Conservation (phyloP, 179 eudicot genomes). For the Drosera spatulata region DNA sequence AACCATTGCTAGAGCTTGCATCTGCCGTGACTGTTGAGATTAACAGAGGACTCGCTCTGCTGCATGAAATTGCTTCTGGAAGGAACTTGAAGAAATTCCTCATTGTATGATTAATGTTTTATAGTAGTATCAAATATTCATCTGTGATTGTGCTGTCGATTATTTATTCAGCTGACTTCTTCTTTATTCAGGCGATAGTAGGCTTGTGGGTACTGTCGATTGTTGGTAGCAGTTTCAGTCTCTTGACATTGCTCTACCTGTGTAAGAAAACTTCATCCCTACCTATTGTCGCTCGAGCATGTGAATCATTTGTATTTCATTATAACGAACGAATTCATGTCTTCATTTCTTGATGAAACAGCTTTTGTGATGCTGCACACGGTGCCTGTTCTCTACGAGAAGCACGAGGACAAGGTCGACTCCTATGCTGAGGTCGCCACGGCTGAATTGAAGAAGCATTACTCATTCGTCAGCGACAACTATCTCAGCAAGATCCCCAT, state of each 20-base stretch:
- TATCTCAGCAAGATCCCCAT: conserved; percentile 51
- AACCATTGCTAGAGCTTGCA: conserved; percentile 26
- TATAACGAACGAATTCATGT: neutral
- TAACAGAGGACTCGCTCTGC: conserved; percentile 21
- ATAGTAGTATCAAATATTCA: no score
- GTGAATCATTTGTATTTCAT: neutral
- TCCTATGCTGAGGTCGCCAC: conserved; percentile 37
- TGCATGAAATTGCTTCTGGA: conserved; percentile 48
- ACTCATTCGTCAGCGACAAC: conserved; percentile 38
- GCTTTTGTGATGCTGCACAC: conserved; percentile 35
- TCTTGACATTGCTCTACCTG: conserved; percentile 58
- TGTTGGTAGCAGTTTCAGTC: conserved; percentile 48
- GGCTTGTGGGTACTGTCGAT: conserved; percentile 46
- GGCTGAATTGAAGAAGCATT: conserved; percentile 41
- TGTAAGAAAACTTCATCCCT: conserved; percentile 23
- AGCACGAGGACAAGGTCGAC: conserved; percentile 39
- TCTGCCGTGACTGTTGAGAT: conserved; percentile 26
- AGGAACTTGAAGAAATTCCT: conserved; percentile 59
- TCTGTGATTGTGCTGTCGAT: neutral
- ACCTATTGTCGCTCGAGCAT: neutral
- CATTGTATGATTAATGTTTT: conserved; percentile 19
- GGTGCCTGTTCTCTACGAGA: no score
- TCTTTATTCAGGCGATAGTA: conserved; percentile 32
- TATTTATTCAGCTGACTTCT: neutral
- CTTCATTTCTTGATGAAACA: conserved; percentile 10